These are phyloP conservation scores for Bertia moriformis DNA, from an alignment of 2,329 filamentous ascomycete species.

Conservation along the genomic window DNA sequence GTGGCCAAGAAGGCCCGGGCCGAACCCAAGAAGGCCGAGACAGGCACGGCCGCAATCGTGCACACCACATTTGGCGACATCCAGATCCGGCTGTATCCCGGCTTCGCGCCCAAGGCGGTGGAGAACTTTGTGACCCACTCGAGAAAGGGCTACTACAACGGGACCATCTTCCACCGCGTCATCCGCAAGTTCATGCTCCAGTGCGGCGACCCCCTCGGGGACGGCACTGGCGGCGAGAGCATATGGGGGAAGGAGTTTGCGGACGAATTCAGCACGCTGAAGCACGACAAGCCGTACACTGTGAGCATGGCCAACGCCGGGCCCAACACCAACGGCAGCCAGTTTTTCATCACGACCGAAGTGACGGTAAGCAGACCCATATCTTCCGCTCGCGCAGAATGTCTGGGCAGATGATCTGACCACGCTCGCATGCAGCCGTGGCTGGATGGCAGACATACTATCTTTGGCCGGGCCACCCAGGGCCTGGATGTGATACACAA, in stretches of 20 bases:
- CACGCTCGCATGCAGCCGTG: constrained; percentile 44
- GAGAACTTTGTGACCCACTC: constrained; percentile 95
- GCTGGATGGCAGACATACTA: constrained; percentile 91
- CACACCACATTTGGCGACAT: constrained; percentile 94
- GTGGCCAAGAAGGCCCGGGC: constrained; percentile 34
- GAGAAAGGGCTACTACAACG: constrained; percentile 86
- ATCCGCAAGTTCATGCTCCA: constrained; percentile 99
- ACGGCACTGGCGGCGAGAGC: constrained; percentile 78
- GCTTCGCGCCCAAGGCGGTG: constrained; percentile 82
- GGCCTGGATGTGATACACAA: constrained; percentile 89
- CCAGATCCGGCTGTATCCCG: constrained; percentile 79
- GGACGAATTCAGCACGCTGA: constrained; percentile 85
- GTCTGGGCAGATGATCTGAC: constrained; percentile 4
- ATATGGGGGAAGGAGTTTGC: constrained; percentile 89
- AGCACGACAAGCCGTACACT: constrained; percentile 92
- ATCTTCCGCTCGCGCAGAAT: no score
- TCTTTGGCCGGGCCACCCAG: constrained; percentile 81
- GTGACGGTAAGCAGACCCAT: constrained; percentile 61
- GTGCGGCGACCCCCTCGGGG: constrained; percentile 68
- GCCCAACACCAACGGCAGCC: constrained; percentile 84
- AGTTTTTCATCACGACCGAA: constrained; percentile 98
- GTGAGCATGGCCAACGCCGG: constrained; percentile 97
- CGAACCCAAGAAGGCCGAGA: constrained; percentile 50
- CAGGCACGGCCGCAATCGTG: constrained; percentile 65
- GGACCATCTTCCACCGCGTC: constrained; percentile 90